Conservation (phyloP, 2,329 filamentous ascomycete genomes). For the Neonectria ditissima region DNA sequence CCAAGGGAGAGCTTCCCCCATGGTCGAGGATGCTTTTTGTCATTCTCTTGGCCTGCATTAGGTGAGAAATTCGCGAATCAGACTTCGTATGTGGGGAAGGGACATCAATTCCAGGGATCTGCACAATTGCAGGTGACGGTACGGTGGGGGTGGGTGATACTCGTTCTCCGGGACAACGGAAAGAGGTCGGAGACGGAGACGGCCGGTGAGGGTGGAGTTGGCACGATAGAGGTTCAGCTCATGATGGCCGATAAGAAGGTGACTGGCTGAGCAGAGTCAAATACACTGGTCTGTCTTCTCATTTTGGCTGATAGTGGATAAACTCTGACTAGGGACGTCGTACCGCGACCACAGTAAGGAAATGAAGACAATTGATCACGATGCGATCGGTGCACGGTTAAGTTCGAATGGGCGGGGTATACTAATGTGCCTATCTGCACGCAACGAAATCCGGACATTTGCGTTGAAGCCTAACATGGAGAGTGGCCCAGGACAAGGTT, state of each 20-base stretch:
- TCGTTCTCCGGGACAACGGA: slow-evolving; percentile 7
- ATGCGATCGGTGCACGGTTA: background rate
- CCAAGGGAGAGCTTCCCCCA: background rate
- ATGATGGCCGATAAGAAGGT: background rate
- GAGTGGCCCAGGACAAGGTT: background rate
- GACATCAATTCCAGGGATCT: slow-evolving; percentile 6
- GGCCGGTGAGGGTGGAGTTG: too few species aligned
- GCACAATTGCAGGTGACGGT: background rate
- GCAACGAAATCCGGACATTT: background rate
- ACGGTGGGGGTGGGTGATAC: slow-evolving; percentile 1
- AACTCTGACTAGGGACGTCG: background rate
- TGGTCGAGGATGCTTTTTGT: background rate
- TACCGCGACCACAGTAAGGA: background rate
- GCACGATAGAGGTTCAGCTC: background rate
- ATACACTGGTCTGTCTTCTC: background rate
- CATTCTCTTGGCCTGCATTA: slow-evolving; percentile 2
- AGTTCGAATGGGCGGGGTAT: background rate
- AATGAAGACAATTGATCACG: background rate
- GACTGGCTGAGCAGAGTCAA: background rate
- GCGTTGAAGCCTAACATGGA: background rate
- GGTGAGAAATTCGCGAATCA: slow-evolving; percentile 9
- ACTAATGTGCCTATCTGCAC: background rate
- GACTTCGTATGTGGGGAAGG: slow-evolving; percentile 1
- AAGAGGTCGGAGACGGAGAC: background rate
- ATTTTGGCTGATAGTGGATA: background rate